These are phyloP conservation scores for Cyclotella sp. DNA, from an alignment of 108 stramenopile species.

Conservation along the genomic window DNA sequence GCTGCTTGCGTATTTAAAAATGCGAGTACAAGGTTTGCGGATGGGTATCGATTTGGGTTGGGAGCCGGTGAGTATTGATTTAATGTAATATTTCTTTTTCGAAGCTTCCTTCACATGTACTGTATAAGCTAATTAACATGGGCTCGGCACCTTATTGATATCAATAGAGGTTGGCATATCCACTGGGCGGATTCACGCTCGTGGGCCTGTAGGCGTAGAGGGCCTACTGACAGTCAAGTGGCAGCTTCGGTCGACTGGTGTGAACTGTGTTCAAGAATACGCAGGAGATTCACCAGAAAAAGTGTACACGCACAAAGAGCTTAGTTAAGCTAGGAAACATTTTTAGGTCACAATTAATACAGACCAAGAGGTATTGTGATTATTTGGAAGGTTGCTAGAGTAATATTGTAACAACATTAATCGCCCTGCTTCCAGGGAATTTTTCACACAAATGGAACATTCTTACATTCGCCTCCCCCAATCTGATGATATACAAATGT, in stretches of 20 bases:
- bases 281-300: constrained; percentile 36
- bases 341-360: too few species aligned
- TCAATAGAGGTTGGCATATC: constrained; percentile 93
- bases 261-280: constrained; percentile 44
- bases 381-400: too few species aligned
- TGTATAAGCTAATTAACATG: constrained; percentile 5
- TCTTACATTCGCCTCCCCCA: too few species aligned
- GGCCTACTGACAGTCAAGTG: constrained; percentile 97
- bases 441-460: too few species aligned
- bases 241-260: constrained; percentile 79
- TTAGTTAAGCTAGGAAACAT: background rate
- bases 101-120: too few species aligned
- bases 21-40: constrained; percentile 96
- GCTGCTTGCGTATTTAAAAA: constrained; percentile 99
- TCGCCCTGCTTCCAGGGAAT: too few species aligned
- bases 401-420: too few species aligned
- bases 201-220: constrained; percentile 98
- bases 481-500: too few species aligned
- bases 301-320: constrained; percentile 52
- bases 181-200: constrained; percentile 96
- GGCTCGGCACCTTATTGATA: background rate
- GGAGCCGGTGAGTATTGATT: constrained; percentile 65
- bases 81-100: background rate
- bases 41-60: constrained; percentile 98
- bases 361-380: too few species aligned